Percentiles rank a stretch among this genome's conserved stretches.
Evolutionary conservation across 257 asterid genomes (phyloP).

Genomic region (Mitragyna speciosa): DNA sequence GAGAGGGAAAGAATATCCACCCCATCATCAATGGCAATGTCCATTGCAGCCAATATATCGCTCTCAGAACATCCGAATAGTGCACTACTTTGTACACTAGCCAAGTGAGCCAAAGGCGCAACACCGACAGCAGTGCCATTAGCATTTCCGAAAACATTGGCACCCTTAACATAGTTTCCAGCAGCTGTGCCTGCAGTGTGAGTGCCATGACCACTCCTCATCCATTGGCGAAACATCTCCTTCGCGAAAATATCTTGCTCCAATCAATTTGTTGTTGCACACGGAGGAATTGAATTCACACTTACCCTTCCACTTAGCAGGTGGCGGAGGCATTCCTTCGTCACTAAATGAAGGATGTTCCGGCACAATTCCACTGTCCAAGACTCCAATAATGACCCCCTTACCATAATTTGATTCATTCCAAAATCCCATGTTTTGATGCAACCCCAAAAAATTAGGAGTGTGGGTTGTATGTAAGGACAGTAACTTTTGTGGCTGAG

Average conservation of each 20-base stretch:
- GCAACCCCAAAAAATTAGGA: constrained; percentile 54
- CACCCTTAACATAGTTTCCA: constrained; percentile 40
- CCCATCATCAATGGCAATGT: constrained; percentile 36
- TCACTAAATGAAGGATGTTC: constrained; percentile 55
- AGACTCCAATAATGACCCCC: constrained; percentile 52
- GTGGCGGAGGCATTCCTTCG: constrained; percentile 54
- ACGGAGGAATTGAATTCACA: constrained; percentile 39
- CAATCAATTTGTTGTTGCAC: constrained; percentile 54
- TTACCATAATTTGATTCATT: constrained; percentile 45
- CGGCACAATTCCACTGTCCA: constrained; percentile 54
- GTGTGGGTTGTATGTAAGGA: constrained; percentile 38
- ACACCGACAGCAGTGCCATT: constrained; percentile 51
- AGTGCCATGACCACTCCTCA: constrained; percentile 35
- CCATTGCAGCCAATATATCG: constrained; percentile 41
- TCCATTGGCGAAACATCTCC: constrained; percentile 20
- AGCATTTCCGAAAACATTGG: constrained; percentile 40
- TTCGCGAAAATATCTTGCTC: constrained; percentile 30
- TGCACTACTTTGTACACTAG: constrained; percentile 42
- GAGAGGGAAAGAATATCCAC: constrained; percentile 11
- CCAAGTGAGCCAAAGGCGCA: constrained; percentile 53
- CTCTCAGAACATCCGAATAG: constrained; percentile 14
- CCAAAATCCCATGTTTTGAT: constrained; percentile 47
- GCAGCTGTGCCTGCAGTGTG: constrained; percentile 60
- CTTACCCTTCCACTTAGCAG: constrained; percentile 57
- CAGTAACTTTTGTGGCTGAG: constrained; percentile 14